Conservation (phyloP, 768 basidiomycete genomes). For the Clitopilus passeckerianus region DNA sequence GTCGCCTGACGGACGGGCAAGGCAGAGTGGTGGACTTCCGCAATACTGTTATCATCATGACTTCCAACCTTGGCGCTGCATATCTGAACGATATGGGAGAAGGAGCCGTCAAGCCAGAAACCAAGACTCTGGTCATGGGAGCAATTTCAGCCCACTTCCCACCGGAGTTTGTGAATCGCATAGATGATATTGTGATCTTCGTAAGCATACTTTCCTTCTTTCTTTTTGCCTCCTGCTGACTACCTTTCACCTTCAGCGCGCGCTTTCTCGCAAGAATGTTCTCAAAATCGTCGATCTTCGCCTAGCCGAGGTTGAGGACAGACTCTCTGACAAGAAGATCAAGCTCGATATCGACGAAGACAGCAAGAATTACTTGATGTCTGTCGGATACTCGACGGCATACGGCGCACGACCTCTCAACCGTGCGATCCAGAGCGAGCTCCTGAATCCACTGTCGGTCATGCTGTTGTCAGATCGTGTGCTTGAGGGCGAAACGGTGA, state of each 20-base stretch:
- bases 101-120: constrained; percentile 59
- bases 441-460: constrained; percentile 86
- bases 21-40: constrained; percentile 86
- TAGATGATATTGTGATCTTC: constrained; percentile 85
- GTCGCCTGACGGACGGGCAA: constrained; percentile 88
- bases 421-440: constrained; percentile 85
- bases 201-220: constrained; percentile 28
- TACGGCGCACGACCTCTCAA: constrained; percentile 94
- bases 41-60: constrained; percentile 93
- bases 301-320: constrained; percentile 77
- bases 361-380: constrained; percentile 71
- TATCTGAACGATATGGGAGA: constrained; percentile 73
- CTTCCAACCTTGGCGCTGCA: constrained; percentile 82
- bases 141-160: constrained; percentile 84
- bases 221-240: constrained; percentile 11
- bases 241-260: constrained; percentile 46
- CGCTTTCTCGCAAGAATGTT: constrained; percentile 72
- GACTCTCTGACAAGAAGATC: constrained; percentile 79
- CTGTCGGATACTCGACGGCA: constrained; percentile 70
- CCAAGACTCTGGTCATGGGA: constrained; percentile 66
- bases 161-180: constrained; percentile 88
- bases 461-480: constrained; percentile 81
- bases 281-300: constrained; percentile 87
- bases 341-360: constrained; percentile 69
- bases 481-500: constrained; percentile 74